Evolutionary conservation across 2,329 filamentous ascomycete species (phyloP).

Genomic region (Alternaria longipes): DNA sequence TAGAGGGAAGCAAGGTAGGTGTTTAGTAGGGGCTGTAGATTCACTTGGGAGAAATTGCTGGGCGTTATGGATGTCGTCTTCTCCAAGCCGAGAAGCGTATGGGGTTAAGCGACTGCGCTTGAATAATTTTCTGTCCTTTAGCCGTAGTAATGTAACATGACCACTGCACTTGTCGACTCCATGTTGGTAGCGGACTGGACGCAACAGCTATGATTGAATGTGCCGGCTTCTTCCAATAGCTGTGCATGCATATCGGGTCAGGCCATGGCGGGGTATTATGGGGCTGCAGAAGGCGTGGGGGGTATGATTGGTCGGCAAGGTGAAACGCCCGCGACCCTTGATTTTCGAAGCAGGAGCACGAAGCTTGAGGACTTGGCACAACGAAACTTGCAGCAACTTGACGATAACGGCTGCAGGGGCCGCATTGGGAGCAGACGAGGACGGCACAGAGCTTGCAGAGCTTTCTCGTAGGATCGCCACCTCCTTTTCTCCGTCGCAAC

Average conservation of each 20-base stretch:
- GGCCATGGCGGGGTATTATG: conserved; percentile 29
- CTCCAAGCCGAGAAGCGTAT: no score
- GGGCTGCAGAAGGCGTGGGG: conserved; percentile 19
- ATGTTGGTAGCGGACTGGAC: background rate
- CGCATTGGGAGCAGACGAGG: background rate
- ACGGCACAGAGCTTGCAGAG: background rate
- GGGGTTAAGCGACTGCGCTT: background rate
- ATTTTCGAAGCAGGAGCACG: conserved; percentile 17
- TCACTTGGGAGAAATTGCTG: background rate
- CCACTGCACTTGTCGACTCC: background rate
- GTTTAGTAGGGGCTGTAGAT: background rate
- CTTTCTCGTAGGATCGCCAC: conserved; percentile 16
- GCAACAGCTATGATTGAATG: no score
- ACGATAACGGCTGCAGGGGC: conserved; percentile 9
- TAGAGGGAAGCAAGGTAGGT: conserved; percentile 54
- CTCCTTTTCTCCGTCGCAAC: conserved; percentile 10
- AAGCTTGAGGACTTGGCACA: conserved; percentile 30
- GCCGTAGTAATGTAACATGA: background rate
- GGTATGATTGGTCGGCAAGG: conserved; percentile 20
- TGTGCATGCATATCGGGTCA: conserved; percentile 9
- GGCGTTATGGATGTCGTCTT: no score
- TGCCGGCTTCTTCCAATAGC: background rate
- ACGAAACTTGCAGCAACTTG: conserved; percentile 56
- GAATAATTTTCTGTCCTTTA: background rate
- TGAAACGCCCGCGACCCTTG: conserved; percentile 22